phyloP scores from a whole-genome alignment of 139 green algal genomes.

The Chlamydomonas incerta region DNA sequence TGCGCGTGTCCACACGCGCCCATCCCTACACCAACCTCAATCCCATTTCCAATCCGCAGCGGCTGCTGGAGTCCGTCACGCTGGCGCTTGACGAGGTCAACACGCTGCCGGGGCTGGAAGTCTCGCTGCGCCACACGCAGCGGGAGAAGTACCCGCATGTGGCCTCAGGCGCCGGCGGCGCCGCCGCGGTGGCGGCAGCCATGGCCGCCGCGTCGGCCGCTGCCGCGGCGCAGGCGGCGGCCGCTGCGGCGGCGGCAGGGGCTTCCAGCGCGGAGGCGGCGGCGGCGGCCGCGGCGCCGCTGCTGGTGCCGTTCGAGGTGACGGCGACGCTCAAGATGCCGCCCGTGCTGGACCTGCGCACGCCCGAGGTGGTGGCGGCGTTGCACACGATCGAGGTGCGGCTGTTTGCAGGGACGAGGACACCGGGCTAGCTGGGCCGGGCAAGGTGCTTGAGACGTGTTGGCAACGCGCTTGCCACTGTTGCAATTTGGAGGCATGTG shows the following conservation, averaged over 20 bases:
- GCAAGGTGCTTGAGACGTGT: no score
- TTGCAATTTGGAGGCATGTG: no score
- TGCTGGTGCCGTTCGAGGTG: slow-evolving; percentile 46
- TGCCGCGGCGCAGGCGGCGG: not conserved
- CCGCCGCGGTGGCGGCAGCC: not conserved
- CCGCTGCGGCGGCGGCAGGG: not conserved
- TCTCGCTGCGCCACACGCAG: slow-evolving; percentile 9
- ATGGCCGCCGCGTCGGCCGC: slow-evolving; percentile 11
- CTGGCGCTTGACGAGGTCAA: slow-evolving; percentile 36
- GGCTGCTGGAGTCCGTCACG: slow-evolving; percentile 26
- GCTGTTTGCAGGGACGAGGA: no score
- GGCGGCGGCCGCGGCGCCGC: not conserved
- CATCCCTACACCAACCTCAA: no score
- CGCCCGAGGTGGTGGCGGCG: slow-evolving; percentile 7
- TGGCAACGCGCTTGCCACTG: no score
- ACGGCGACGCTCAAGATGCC: slow-evolving; percentile 45
- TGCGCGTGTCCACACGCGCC: no score
- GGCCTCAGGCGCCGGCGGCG: not conserved
- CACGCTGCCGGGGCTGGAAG: slow-evolving; percentile 43
- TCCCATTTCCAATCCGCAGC: not conserved
- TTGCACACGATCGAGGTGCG: slow-evolving; percentile 25
- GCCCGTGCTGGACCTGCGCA: slow-evolving; percentile 1
- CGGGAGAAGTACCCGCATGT: not conserved
- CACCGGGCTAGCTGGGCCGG: no score
- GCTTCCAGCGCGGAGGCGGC: not conserved